phyloP scores from a whole-genome alignment of 2,329 filamentous ascomycete species.

The Cladophialophora immunda region DNA sequence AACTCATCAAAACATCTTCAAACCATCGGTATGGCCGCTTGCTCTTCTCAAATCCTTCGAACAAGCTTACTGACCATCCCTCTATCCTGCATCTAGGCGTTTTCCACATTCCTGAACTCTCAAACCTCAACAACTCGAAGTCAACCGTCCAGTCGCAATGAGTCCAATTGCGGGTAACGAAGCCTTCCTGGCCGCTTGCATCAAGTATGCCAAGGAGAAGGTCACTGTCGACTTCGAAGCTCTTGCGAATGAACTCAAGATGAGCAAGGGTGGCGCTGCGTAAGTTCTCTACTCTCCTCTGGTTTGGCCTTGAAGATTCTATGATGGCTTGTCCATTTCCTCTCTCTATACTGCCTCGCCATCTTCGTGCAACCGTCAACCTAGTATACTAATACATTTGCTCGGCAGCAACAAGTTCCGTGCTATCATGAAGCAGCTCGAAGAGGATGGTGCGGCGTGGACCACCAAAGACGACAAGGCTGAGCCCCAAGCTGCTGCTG shows the following conservation, averaged over 20 bases:
- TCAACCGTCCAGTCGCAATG: background rate
- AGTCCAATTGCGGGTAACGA: constrained; percentile 16
- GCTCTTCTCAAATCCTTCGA: background rate
- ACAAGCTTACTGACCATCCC: constrained; percentile 5
- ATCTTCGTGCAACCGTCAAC: too few species aligned
- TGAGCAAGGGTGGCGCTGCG: constrained; percentile 39
- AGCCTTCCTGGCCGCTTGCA: constrained; percentile 36
- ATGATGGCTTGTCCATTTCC: background rate
- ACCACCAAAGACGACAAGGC: constrained; percentile 12
- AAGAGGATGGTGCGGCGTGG: constrained; percentile 27
- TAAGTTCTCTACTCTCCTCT: constrained; percentile 31
- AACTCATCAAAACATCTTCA: background rate
- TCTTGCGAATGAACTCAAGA: constrained; percentile 30
- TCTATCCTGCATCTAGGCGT: background rate
- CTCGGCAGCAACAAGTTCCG: constrained; percentile 40
- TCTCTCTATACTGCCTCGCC: too few species aligned
- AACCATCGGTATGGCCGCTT: background rate
- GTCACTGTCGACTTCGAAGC: constrained; percentile 35
- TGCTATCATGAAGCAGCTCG: constrained; percentile 35
- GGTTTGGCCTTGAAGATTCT: background rate
- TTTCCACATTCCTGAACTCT: background rate
- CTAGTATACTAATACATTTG: background rate
- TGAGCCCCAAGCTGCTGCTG: constrained; percentile 6
- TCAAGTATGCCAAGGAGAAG: constrained; percentile 38
- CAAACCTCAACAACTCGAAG: background rate